Evolutionary conservation across 2,329 filamentous ascomycete genomes (phyloP).

Genomic region (Celoporthe dispersa): DNA sequence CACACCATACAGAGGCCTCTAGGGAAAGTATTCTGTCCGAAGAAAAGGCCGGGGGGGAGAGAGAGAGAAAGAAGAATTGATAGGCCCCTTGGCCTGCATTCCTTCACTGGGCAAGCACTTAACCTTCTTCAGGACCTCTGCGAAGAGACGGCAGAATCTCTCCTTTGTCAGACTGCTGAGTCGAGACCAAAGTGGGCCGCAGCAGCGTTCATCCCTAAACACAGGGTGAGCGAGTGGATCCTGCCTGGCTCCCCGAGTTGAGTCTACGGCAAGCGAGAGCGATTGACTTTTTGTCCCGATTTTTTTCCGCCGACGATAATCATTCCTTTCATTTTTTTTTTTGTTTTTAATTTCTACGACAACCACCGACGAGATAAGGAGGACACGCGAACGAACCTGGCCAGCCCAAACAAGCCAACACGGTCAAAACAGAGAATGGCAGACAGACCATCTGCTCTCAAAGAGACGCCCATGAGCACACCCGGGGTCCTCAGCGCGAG

Average conservation of each 20-base stretch:
- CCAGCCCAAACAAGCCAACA: background rate
- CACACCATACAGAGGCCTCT: too few relatives aligned
- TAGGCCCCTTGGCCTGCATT: background rate
- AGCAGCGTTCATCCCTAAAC: background rate
- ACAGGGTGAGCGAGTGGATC: slow-evolving; percentile 18
- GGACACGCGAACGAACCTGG: background rate
- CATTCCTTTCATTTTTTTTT: background rate
- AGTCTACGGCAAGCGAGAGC: slow-evolving; percentile 8
- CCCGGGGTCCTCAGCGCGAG: slow-evolving; percentile 18
- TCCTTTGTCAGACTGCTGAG: background rate
- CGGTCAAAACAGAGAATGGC: background rate
- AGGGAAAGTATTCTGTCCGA: too few relatives aligned
- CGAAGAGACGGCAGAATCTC: background rate
- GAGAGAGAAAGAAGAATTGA: background rate
- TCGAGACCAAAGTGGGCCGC: slow-evolving; percentile 8
- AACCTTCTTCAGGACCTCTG: background rate
- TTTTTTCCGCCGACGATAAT: slow-evolving; percentile 6
- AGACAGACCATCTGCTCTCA: background rate
- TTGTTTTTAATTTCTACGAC: background rate
- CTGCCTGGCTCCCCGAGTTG: slow-evolving; percentile 15
- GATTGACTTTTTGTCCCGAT: slow-evolving; percentile 8
- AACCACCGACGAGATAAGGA: background rate
- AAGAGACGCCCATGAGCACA: slow-evolving; percentile 16
- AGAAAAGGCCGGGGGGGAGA: too few relatives aligned
- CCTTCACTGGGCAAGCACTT: background rate